Base-by-base conservation (phyloP, 2,329 filamentous ascomycete genomes). In the Pseudopithomyces maydicus region DNA sequence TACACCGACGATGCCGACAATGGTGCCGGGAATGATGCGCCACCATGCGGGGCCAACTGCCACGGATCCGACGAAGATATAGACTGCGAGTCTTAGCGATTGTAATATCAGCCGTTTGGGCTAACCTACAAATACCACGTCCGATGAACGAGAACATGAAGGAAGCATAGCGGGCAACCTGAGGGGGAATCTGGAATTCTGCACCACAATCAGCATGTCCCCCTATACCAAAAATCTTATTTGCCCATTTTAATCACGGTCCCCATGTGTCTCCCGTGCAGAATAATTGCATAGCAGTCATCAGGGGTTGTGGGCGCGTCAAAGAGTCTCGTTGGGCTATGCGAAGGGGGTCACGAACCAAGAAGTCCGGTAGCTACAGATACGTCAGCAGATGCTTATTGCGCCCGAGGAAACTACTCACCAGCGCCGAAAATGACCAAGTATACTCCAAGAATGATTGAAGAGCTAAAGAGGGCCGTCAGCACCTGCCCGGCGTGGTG, bases 81-180 rank as follows among this genome's bases (percentile, higher is more conserved):
- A 99, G 83, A 99, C 93, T 97, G 58, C 32, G n/a, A 1, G 15
- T 12, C 3, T 72, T 19, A 66, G 69, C 41, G 12, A 56, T 14
- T 41, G 50, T 20, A 10, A 11, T 15, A 12, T n/a, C 29, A 11
- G n/a, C 10, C 8, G 22, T 22, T 7, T 20, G 2, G 20, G 42
- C n/a, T n/a, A 1, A 20, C 92, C 80, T 87, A 97, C 93, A 98
- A 76, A 92, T 84, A 79, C 95, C 95, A 74, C 95, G 92, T 60
- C 95, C 95, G 67, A 98, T 81, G 84, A 99, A 98, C 56, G 91
- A 96, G 83, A 98, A 98, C 79, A 98, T 88, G 83, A 99, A 99
- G 11, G 92, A 96, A 53, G 92, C 94, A 82, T 98, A 97, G 80
- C 92, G 89, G 56, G 92, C 90, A 53, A 97, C 84, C 76, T 97